Conservation (phyloP, 2,329 filamentous ascomycete genomes). For the Macroventuria anomochaeta region DNA sequence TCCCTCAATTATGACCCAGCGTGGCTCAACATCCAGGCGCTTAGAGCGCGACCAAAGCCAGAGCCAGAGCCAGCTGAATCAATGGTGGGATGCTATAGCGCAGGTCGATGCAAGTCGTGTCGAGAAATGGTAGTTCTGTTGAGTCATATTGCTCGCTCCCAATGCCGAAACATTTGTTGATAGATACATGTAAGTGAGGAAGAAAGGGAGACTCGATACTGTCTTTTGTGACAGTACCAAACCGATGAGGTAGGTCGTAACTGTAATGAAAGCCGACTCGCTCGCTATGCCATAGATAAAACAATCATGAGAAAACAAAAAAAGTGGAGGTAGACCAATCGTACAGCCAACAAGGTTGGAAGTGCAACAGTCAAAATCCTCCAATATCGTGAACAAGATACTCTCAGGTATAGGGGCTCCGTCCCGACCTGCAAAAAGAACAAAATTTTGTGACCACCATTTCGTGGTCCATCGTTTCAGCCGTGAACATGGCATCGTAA, state of each 20-base stretch:
- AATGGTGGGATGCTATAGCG: neutral
- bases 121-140: constrained; percentile 10
- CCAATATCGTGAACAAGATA: constrained; percentile 17
- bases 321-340: constrained; percentile 18
- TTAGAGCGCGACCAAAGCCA: constrained; percentile 1
- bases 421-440: constrained; percentile 14
- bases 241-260: constrained; percentile 17
- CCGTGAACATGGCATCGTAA: constrained; percentile 35
- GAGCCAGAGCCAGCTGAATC: neutral
- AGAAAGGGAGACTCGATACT: constrained; percentile 5
- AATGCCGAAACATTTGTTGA: constrained; percentile 17
- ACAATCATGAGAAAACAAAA: constrained; percentile 42
- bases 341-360: constrained; percentile 18
- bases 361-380: constrained; percentile 2
- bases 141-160: constrained; percentile 17
- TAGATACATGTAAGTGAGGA: constrained; percentile 25
- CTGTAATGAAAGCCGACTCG: constrained; percentile 27
- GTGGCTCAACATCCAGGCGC: constrained; percentile 1
- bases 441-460: constrained; percentile 26
- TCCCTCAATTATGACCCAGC: neutral
- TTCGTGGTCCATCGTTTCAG: constrained; percentile 38
- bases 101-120: constrained; percentile 12
- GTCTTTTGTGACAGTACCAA: constrained; percentile 13
- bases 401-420: constrained; percentile 12
- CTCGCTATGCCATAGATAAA: constrained; percentile 49